Base-by-base conservation (phyloP, 805 yeast species). In the Cyberlindnera maritima region DNA sequence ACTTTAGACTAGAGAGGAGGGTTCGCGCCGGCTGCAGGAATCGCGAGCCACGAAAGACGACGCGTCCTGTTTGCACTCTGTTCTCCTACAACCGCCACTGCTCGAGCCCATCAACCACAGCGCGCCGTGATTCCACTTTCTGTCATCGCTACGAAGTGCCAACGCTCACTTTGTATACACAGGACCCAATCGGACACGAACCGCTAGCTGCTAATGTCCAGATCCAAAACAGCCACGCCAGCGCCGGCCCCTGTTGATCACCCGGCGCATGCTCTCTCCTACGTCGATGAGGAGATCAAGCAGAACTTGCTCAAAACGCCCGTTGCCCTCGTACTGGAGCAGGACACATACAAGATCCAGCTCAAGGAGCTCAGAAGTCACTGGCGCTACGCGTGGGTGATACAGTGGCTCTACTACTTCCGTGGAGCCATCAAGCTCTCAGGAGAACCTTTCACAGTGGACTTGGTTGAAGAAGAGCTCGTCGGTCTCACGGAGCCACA, bases 361-460 rank as follows among this genome's bases (percentile, higher is more conserved):
- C 47, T 74, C 31, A 47, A 46, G 5, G 61, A 60, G 12, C 45
- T 74, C 10, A 59, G 78, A 54, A 62, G 62, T 45, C 62, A 69
- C 39, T 64, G 64, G 61, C 63, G 65, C 35, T 74, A 64, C 50
- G 65, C 69, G 10, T 70, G 60, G 44, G 62, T 72, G 3, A 61
- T 79, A 12, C 79, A 81, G 60, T 82, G 88, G 88, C 60, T 81
- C 23, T 72, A 72, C 50, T 67, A 72, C 39, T 74, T 76, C 60
- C 74, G 81, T 45, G 80, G 79, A 20, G 69, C 71, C 41, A 60
- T 81, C 31, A 77, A 71, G 53, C 60, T 83, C 44, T 66, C 68
- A 12, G 66, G 69, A 7, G 86, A 81, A 44, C 69, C 69, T 12
- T 78, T 82, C 53, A 84, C 81, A 55, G 74, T 75, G 8, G 83